phyloP scores from a whole-genome alignment of 306 rosid species.

The Macrotyloma uniflorum region DNA sequence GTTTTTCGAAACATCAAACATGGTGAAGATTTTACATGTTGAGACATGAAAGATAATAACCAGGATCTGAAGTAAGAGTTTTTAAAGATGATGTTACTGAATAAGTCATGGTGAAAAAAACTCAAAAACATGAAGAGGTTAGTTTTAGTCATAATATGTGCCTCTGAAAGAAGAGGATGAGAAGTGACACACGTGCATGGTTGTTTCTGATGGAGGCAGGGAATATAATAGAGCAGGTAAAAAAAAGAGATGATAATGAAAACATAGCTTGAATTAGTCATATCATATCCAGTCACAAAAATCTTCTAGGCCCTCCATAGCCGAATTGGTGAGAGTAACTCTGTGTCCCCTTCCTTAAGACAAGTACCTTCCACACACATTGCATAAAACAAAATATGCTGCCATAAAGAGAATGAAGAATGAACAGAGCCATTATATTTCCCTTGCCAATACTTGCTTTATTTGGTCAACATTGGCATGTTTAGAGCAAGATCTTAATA shows the following conservation, averaged over 20 bases:
- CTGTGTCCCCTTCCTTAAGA: slow-evolving; percentile 18
- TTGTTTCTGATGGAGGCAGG: background rate
- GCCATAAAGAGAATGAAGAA: background rate
- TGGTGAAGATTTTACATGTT: too few species aligned
- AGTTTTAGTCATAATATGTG: too few species aligned
- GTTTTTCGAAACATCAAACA: too few species aligned
- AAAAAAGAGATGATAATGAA: background rate
- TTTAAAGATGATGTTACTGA: background rate
- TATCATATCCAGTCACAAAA: background rate
- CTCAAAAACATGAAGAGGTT: background rate
- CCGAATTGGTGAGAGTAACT: background rate
- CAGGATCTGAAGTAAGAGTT: too few species aligned
- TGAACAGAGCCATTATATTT: background rate
- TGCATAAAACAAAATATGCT: background rate
- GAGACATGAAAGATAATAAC: too few species aligned
- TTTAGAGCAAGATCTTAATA: too few species aligned
- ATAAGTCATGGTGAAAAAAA: background rate
- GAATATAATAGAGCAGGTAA: background rate
- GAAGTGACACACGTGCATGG: slow-evolving; percentile 8
- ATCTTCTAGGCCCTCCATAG: background rate
- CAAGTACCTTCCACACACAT: background rate
- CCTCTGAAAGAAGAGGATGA: background rate
- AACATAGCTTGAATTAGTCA: slow-evolving; percentile 31
- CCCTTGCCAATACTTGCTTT: background rate
- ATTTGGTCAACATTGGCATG: too few species aligned